Evolutionary conservation across 495 filamentous ascomycete genomes (phyloP).

Genomic region (Viridothelium virens): DNA sequence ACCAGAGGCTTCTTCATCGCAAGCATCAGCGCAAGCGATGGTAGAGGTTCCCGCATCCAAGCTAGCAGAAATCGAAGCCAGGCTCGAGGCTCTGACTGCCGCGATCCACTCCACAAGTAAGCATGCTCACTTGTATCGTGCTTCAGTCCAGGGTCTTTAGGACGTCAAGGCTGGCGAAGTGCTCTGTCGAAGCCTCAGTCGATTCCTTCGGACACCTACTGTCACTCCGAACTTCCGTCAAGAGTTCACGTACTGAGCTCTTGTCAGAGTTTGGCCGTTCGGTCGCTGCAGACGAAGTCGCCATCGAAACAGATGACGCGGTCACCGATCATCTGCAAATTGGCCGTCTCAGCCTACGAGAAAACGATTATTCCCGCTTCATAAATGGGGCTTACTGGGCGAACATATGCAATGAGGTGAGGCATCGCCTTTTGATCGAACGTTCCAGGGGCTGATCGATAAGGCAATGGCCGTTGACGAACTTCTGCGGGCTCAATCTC

Average conservation of each 20-base stretch:
- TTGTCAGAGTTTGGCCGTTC: neutral
- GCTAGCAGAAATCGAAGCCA: conserved; percentile 6
- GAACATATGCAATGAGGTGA: conserved; percentile 9
- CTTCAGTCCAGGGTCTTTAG: conserved; percentile 6
- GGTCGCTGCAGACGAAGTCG: neutral
- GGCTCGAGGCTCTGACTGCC: conserved; percentile 1
- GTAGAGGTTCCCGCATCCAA: conserved; percentile 2
- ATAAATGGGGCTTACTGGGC: conserved; percentile 7
- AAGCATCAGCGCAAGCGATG: neutral
- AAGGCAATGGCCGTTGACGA: conserved; percentile 4
- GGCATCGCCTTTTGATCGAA: conserved; percentile 1
- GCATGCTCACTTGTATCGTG: conserved; percentile 2
- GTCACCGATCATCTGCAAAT: neutral
- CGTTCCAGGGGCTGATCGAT: neutral
- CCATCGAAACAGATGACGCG: conserved; percentile 1
- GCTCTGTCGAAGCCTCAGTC: neutral
- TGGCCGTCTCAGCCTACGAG: conserved; percentile 5
- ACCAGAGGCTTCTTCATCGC: conserved; percentile 7
- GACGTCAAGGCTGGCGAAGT: neutral
- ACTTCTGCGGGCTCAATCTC: neutral
- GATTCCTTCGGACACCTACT: neutral
- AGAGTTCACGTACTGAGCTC: conserved; percentile 5
- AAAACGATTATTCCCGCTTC: conserved; percentile 7
- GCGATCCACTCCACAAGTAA: conserved; percentile 6
- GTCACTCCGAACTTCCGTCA: neutral